Base-by-base conservation (phyloP, 2,329 filamentous ascomycete species). In the Aspergillus pseudoglaucus region DNA sequence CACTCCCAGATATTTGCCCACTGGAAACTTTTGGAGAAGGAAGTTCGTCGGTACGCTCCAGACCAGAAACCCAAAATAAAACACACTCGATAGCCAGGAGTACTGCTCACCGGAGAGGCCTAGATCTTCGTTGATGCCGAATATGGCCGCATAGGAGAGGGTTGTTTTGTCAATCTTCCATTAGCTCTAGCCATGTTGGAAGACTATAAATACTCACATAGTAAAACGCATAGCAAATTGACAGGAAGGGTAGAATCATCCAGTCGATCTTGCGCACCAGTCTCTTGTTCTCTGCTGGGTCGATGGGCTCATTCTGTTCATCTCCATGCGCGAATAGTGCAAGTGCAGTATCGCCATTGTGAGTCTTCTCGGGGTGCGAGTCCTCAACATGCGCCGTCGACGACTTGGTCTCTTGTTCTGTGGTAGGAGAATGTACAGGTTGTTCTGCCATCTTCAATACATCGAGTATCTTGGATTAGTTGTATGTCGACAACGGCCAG, bases 61-160 rank as follows among this genome's bases (percentile, higher is more conserved):
- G 9, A 54, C 49, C 12, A 66, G 56, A 49, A 71, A 75, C 0
- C 69, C 63, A 44, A 73, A 61, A 48, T 73, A 75, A 52, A 73
- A 73, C 12, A 73, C 27, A 1, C 67, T 70, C 0, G 67, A 68
- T 0, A 70, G 55, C 69, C 67, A 72, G 1, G 60, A 66, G 49
- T 72, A 73, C 38, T 73, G 58, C 2, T 63, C 59, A 0, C 64
- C 64, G 0, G 59, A 51, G 0, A 74, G 58, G 6, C 59, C 47
- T 10, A 71, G 58, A 33, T 71, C 67, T 49, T 79, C 73, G 66
- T 75, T 75, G 30, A 77, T 43, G 12, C 78, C 63, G 40, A 81
- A 81, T 22, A 71, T 66, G 3, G 79, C 78, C 42, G 78, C 70
- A 54, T 70, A 75, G 40, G 71, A 55, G 33, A 77, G 66, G 0